A percentile compares a stretch with the other conserved stretches of the same genome.
phyloP scores from a whole-genome alignment of 345 rosid species.

The Citrus australasica region DNA sequence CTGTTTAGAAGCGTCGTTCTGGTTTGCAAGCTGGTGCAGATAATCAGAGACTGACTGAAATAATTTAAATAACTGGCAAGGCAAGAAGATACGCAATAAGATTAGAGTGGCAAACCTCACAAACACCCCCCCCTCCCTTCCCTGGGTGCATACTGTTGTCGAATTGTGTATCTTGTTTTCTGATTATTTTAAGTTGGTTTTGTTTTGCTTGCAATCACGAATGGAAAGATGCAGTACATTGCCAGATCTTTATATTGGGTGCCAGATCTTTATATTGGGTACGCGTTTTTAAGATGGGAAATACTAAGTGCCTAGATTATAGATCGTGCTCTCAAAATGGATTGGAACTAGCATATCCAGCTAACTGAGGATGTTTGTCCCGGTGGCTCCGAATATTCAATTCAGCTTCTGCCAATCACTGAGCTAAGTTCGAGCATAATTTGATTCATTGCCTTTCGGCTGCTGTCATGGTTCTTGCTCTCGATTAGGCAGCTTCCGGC shows the following conservation, averaged over 20 bases:
- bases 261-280: no score
- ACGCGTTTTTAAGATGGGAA: neutral
- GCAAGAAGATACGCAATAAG: neutral
- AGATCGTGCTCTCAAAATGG: neutral
- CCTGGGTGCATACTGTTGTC: neutral
- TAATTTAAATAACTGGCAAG: neutral
- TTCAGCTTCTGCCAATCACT: no score
- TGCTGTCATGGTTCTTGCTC: no score
- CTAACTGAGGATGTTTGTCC: no score
- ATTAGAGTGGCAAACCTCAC: neutral
- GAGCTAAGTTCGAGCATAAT: no score
- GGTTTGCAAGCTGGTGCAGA: neutral
- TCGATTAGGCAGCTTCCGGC: no score
- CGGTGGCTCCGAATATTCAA: no score
- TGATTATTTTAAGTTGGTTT: neutral
- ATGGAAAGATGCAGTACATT: no score
- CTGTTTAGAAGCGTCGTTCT: neutral
- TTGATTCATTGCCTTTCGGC: no score
- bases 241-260: no score
- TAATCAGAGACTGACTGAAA: neutral
- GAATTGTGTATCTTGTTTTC: neutral
- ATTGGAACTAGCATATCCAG: neutral
- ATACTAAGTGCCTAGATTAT: neutral
- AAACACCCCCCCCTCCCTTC: no score
- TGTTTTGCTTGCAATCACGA: neutral